Evolutionary conservation across 192 early-diverging fungal genomes (phyloP).

Genomic region (Martensiomyces pterosporus): DNA sequence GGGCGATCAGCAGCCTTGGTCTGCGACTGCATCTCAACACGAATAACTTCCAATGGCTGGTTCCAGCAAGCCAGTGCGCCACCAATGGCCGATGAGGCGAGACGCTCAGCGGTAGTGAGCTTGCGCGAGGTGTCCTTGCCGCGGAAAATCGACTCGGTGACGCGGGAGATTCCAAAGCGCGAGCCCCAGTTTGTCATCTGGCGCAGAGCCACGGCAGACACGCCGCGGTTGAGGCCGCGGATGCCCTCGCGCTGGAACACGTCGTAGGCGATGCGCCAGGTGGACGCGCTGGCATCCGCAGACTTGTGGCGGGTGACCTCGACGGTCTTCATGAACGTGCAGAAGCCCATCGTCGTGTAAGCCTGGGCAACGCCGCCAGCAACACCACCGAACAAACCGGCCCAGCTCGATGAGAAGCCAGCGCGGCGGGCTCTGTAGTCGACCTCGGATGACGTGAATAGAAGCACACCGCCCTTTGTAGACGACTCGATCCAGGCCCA

Average conservation of each 20-base stretch:
- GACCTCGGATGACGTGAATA: conserved; percentile 70
- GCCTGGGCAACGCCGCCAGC: conserved; percentile 93
- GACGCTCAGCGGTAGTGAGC: conserved; percentile 41
- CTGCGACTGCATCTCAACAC: conserved; percentile 98
- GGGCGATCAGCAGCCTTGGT: conserved; percentile 83
- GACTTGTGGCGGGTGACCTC: conserved; percentile 96
- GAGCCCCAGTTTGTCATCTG: conserved; percentile 99
- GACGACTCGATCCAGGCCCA: conserved; percentile 78
- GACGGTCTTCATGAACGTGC: conserved; percentile 99
- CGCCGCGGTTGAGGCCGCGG: conserved; percentile 96
- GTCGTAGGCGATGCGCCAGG: conserved; percentile 79
- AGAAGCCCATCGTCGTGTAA: conserved; percentile 99
- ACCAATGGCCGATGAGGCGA: conserved; percentile 71
- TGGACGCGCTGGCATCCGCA: conserved; percentile 62
- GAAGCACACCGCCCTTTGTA: conserved; percentile 75
- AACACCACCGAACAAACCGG: conserved; percentile 92
- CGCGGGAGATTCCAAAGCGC: conserved; percentile 80
- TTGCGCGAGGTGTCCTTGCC: conserved; percentile 66
- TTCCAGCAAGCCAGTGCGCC: conserved; percentile 97
- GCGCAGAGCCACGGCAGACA: conserved; percentile 94
- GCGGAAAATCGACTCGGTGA: conserved; percentile 56
- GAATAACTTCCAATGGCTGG: conserved; percentile 98
- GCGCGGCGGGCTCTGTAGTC: conserved; percentile 56
- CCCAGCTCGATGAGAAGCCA: conserved; percentile 46
- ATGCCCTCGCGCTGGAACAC: conserved; percentile 93